A percentile compares a stretch with the other conserved stretches of the same genome.
These are phyloP conservation scores for Myriosclerotinia duriaeana DNA, from an alignment of 2,329 filamentous ascomycete genomes.

Conservation along the genomic window DNA sequence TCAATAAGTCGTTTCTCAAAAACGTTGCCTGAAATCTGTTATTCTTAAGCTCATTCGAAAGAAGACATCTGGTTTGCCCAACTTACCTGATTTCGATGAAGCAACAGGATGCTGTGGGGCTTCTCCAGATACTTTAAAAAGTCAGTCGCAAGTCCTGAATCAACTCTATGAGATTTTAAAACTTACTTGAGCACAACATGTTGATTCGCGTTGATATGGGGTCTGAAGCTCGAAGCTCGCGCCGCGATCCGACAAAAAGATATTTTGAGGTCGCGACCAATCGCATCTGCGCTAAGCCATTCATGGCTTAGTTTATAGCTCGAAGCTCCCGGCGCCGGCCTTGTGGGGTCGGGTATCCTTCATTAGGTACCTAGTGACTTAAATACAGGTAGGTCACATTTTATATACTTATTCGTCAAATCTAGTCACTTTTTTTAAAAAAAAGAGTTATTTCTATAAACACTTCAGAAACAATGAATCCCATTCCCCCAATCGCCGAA, in stretches of 20 bases:
- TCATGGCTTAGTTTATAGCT: constrained; percentile 9
- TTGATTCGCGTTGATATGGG: constrained; percentile 41
- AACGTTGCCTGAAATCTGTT: constrained; percentile 63
- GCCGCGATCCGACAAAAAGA: constrained; percentile 28
- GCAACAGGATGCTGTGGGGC: constrained; percentile 91
- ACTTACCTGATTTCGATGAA: constrained; percentile 87
- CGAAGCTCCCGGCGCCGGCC: constrained; percentile 19
- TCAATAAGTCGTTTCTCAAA: constrained; percentile 96
- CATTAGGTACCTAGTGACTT: no score
- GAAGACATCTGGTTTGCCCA: constrained; percentile 26
- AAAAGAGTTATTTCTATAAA: neutral
- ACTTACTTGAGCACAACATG: constrained; percentile 67
- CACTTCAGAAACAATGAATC: constrained; percentile 5
- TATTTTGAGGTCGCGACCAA: constrained; percentile 25
- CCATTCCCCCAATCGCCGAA: constrained; percentile 57
- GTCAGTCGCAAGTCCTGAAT: constrained; percentile 34
- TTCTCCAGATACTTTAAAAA: constrained; percentile 80
- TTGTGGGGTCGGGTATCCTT: constrained; percentile 9
- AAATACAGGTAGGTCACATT: neutral
- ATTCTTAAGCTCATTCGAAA: constrained; percentile 28
- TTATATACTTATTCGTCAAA: neutral
- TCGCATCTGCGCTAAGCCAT: constrained; percentile 1
- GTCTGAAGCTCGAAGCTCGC: constrained; percentile 29
- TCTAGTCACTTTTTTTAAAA: no score
- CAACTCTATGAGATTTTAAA: neutral